Base-by-base conservation (phyloP, 2,329 filamentous ascomycete genomes). In the Ascomycota sp. region DNA sequence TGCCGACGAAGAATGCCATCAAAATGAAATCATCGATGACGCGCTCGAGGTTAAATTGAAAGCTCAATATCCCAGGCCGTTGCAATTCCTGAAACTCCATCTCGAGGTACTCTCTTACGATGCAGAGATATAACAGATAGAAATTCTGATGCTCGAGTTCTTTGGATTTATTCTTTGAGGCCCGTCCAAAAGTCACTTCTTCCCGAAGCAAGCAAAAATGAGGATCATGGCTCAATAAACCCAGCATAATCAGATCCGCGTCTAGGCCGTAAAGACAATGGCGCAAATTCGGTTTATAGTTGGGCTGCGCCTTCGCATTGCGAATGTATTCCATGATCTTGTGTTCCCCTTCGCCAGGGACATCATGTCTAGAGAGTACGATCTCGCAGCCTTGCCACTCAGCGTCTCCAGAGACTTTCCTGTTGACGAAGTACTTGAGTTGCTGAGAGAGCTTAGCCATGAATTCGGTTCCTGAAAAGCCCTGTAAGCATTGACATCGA, bases 241-340 rank as follows among this genome's bases (percentile, higher is more conserved):
- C 89, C 55, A 98, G 59, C 91, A 98, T 98, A 60, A 98, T 98
- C 38, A 98, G 60, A 59, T 98, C 89, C 27, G 89, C 89, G 56
- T 98, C 89, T 29, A 98, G 67, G 17, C 91, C 91, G 55, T 98
- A 98, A 37, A 98, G 64, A 54, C 91, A 98, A 55, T 98, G 89
- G 33, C 89, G 80, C 36, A 93, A 71, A 45, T 98, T 95, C 29
- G 81, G 69, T 50, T 93, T 75, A 53, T 98, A 98, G 38, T 75
- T 71, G 2, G 80, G 80, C 53, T 98, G 89, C 29, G 86, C 83
- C 62, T 95, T 95, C 37, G 89, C 81, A 53, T 91, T 81, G 42
- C 89, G 79, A 52, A 98, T 98, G 54, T 98, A 98, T 55, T 98
- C 91, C 89, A 98, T 98, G 55, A 98, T 93, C 60, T 98, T 98